A percentile compares a stretch with the other conserved stretches of the same genome.
Conservation (phyloP, 768 basidiomycete species). For the Sistotremastrum suecicum region DNA sequence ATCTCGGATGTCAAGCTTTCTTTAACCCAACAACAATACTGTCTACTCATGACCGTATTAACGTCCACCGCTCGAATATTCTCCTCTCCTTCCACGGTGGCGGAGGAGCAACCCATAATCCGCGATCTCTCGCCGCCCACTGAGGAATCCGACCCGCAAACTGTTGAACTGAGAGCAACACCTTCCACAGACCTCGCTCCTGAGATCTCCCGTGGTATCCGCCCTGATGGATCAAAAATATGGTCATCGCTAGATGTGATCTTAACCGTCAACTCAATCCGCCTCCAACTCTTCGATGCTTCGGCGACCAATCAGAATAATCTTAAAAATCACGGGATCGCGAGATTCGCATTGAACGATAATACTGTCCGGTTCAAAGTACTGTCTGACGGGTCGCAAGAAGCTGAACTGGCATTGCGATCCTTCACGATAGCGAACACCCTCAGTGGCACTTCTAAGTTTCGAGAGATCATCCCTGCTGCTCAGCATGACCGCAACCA, state of each 20-base stretch:
- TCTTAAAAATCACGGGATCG: slow-evolving; percentile 69
- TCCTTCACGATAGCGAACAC: slow-evolving; percentile 91
- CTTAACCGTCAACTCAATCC: slow-evolving; percentile 55
- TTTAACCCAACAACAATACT: slow-evolving; percentile 76
- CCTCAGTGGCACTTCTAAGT: slow-evolving; percentile 64
- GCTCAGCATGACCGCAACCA: slow-evolving; percentile 80
- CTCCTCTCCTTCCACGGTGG: too few species aligned
- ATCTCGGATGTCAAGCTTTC: slow-evolving; percentile 77
- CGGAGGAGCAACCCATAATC: too few species aligned
- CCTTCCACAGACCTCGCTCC: slow-evolving; percentile 31
- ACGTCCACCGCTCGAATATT: slow-evolving; percentile 53
- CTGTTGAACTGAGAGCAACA: slow-evolving; percentile 5
- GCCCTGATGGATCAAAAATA: slow-evolving; percentile 15
- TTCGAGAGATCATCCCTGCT: slow-evolving; percentile 91
- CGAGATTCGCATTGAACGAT: slow-evolving; percentile 69
- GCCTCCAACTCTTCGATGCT: slow-evolving; percentile 75
- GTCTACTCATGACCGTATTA: slow-evolving; percentile 48
- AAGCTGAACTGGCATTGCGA: slow-evolving; percentile 77
- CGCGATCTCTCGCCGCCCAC: too few species aligned
- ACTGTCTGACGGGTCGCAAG: slow-evolving; percentile 69
- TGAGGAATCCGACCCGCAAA: too few species aligned
- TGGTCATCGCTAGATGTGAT: slow-evolving; percentile 65
- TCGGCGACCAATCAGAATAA: slow-evolving; percentile 39
- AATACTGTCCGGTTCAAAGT: slow-evolving; percentile 69
- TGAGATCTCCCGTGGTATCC: slow-evolving; percentile 30